phyloP scores from a whole-genome alignment of 2,329 filamentous ascomycete genomes.

The Penicillium oxalicum region DNA sequence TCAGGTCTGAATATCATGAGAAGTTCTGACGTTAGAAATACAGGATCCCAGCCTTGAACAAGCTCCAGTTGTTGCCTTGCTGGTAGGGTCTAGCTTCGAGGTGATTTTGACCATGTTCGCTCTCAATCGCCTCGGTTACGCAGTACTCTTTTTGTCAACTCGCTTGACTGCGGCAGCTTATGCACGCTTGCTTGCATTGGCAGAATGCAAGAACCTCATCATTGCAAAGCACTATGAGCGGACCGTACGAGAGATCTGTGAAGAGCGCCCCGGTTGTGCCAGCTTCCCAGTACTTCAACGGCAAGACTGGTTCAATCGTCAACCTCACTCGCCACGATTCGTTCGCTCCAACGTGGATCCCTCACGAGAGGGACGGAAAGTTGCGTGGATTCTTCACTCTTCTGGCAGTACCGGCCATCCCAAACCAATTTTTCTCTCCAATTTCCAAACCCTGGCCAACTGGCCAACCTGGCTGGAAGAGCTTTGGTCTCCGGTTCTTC shows the following conservation, averaged over 20 bases:
- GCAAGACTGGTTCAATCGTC: constrained; percentile 19
- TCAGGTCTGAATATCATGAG: too few relatives aligned
- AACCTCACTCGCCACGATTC: constrained; percentile 4
- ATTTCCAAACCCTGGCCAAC: constrained; percentile 46
- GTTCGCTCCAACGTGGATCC: constrained; percentile 16
- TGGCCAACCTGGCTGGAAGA: constrained; percentile 40
- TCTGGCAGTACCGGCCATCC: constrained; percentile 57
- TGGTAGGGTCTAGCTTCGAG: constrained; percentile 51
- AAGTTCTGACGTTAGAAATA: not conserved
- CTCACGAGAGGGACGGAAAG: constrained; percentile 27
- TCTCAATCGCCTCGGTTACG: constrained; percentile 51
- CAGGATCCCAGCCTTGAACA: constrained; percentile 28
- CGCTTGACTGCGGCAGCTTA: constrained; percentile 50
- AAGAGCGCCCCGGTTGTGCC: constrained; percentile 14
- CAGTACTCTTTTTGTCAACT: constrained; percentile 51
- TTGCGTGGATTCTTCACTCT: constrained; percentile 43
- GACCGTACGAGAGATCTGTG: constrained; percentile 12
- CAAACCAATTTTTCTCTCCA: constrained; percentile 56
- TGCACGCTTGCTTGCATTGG: constrained; percentile 39
- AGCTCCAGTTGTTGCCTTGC: constrained; percentile 43
- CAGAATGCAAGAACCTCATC: constrained; percentile 31
- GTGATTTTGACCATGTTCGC: constrained; percentile 52
- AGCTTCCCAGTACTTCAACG: constrained; percentile 18
- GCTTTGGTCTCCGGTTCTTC: constrained; percentile 44
- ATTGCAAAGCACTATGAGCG: constrained; percentile 18